Evolutionary conservation across 257 asterid species (phyloP).

Genomic region (Orobanche coerulescens): DNA sequence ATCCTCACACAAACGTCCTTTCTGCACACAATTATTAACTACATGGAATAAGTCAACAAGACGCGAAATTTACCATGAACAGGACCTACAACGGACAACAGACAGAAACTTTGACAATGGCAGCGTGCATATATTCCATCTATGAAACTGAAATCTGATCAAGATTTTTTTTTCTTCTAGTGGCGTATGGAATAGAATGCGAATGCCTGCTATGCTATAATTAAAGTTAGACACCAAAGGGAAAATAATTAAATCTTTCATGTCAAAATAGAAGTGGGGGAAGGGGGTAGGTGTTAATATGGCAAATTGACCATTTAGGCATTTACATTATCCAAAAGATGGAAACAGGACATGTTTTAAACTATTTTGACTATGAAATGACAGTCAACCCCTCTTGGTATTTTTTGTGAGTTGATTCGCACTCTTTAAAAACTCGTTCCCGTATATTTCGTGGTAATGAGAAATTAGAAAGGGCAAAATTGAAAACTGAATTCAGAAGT

Average conservation of each 20-base stretch:
- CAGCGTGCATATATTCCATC: not conserved
- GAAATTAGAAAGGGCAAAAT: too few species aligned
- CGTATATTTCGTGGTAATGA: too few species aligned
- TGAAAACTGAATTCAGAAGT: too few species aligned
- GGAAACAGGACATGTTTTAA: too few species aligned
- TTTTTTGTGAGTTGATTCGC: too few species aligned
- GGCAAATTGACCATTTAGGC: too few species aligned
- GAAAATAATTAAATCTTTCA: not conserved
- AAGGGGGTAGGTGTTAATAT: too few species aligned
- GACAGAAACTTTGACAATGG: not conserved
- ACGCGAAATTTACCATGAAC: not conserved
- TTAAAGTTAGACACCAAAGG: not conserved
- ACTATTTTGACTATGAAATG: too few species aligned
- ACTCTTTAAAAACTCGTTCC: too few species aligned
- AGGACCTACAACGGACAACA: not conserved
- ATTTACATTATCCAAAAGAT: too few species aligned
- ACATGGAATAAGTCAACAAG: slow-evolving; percentile 1
- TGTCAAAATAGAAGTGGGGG: slow-evolving; percentile 2
- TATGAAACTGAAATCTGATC: not conserved
- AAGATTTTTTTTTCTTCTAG: not conserved
- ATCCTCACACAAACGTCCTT: slow-evolving; percentile 82
- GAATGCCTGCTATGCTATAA: not conserved
- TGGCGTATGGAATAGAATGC: not conserved
- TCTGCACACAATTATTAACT: slow-evolving; percentile 49
- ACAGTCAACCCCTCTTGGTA: too few species aligned